Evolutionary conservation across 257 asterid species (phyloP), one percentile per base, ranked within the genome.

Genomic region (Primulina huaijiensis): DNA sequence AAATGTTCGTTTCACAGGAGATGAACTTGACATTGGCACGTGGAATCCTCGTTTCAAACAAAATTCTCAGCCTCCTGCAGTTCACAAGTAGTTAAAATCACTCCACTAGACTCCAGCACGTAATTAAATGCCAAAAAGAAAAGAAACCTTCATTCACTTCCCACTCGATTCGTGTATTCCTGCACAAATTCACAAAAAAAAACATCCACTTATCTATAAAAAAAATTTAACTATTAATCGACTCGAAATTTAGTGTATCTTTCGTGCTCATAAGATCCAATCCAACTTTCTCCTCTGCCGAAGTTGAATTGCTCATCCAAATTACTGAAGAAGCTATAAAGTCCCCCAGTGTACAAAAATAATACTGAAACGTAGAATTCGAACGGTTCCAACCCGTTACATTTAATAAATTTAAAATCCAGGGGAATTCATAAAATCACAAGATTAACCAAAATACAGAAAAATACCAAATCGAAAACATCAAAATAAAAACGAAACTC

Each of bases 21-120:
- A 72, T 76, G 86, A 73, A 80, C 75, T 83, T 60, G 95, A 79
- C 97, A 89, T 91, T 80, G 75, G 92, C 79, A 76, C 72, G 73
- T 78, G 59, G 66, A 72, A 77, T 75, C 79, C 81, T 59, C 67
- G 78, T 73, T 78, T 74, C 20, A 5, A 61, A 75, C 64, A 62
- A 72, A 70, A 70, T 75, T 72, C 76, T 62, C 76, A 73, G 67
- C 75, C 67, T 73, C 86, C 86, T 79, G 81, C 77, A 83, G 68
- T 80, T 79, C 74, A 31, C 73, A 20, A 69, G 64, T 60, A 67
- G 58, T 75, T 67, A 73, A 69, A 57, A 73, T 68, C 69, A 14
- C 71, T 40, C 63, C 20, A 65, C 19, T 33, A 59, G 59, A 57
- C 33, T 78, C 70, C 71, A 65, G 59, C 63, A 19, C 46, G 55